Evolutionary conservation across 495 filamentous ascomycete genomes (phyloP), one percentile per base, ranked within the genome.

Genomic region (Elaphomyces granulatus): DNA sequence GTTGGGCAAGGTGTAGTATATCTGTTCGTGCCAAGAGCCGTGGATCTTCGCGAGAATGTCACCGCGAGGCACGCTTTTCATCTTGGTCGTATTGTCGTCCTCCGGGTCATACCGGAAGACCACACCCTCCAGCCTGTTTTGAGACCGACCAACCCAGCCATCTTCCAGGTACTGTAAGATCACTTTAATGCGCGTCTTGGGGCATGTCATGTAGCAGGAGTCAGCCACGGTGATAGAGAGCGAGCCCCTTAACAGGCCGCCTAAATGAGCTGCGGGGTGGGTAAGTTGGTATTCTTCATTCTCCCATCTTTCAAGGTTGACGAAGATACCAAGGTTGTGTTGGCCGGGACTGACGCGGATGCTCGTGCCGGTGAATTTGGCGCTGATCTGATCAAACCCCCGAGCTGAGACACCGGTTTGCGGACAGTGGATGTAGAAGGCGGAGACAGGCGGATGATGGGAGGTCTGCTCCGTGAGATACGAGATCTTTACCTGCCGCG

Each of bases 391-490:
- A 50, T 98, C 90, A 49, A 85, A 98, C 0, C 90, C 90, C 39
- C 81, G 73, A 14, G 90, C 92, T 19, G 76, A 77, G 37, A 98
- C 72, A 4, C 87, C 90, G 53, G 85, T 90, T 38, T 90, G 83
- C 0, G 86, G 84, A 50, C 90, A 96, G 56, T 87, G 81, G 44
- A 95, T 76, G 58, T 80, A 92, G 63, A 93, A 98, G 2, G 90
- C 90, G 34, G 88, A 95, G 46, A 98, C 88, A 9, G 90, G 90
- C 10, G 90, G 90, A 66, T 98, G 90, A 44, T 98, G 90, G 4
- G 88, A 95, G n/a, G 90, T 93, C 59, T 98, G 90, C 57, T 98
- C 90, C 4, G 90, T 98, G 46, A 98, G 64, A 50, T 87, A 98
- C 20, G 85, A 94, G 36, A 98, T 73, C 42, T 77, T 77, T 48